Evolutionary conservation across 352 stramenopile genomes (phyloP).

Genomic region (Elongisporangium undulatum): DNA sequence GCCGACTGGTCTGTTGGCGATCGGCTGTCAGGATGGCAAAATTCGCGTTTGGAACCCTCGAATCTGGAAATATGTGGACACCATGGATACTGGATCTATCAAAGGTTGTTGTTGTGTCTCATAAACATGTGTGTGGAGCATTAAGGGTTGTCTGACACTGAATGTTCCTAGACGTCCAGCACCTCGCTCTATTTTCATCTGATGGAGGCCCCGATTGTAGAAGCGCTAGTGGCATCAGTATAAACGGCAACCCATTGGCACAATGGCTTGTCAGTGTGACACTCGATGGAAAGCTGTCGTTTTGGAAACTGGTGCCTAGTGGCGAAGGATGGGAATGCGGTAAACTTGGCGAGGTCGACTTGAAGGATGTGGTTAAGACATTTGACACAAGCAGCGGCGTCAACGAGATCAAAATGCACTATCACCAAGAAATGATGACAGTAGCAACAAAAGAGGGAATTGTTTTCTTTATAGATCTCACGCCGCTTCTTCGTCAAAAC

Average conservation of each 20-base stretch:
- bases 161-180: conserved; percentile 45
- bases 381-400: conserved; percentile 57
- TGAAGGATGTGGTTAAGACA: conserved; percentile 49
- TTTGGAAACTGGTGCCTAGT: conserved; percentile 51
- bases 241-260: conserved; percentile 7
- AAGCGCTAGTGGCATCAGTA: conserved; percentile 22
- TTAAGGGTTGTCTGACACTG: neutral
- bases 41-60: conserved; percentile 66
- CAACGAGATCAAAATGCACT: conserved; percentile 59
- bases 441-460: conserved; percentile 57
- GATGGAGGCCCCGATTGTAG: conserved; percentile 14
- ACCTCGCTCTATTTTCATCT: conserved; percentile 53
- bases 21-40: conserved; percentile 73
- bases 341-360: conserved; percentile 57
- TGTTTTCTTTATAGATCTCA: conserved; percentile 65
- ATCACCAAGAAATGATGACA: conserved; percentile 50
- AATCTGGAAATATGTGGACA: conserved; percentile 52
- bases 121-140: neutral
- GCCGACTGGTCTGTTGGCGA: conserved; percentile 55
- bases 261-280: conserved; percentile 50
- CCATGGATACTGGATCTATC: conserved; percentile 51
- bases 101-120: conserved; percentile 18
- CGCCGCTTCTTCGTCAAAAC: conserved; percentile 39
- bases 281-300: conserved; percentile 37
- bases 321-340: conserved; percentile 30